Evolutionary conservation across 805 yeast genomes (phyloP), one percentile per base, ranked within the genome.

Genomic region (Phaffomyces opuntiae): DNA sequence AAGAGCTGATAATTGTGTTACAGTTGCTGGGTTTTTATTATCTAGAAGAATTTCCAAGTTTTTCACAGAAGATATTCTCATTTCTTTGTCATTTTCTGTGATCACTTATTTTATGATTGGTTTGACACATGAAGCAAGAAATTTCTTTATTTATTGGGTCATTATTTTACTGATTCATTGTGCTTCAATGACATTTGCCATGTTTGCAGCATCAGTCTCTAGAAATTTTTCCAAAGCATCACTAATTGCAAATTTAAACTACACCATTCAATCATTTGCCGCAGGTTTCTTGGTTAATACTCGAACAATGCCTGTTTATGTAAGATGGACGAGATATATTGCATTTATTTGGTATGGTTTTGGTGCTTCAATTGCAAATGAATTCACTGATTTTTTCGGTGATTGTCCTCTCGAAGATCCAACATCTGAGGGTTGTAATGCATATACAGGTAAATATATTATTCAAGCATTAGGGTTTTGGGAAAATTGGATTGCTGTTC

Each of bases 51-150:
- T 87, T 3, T 78, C 87, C 1, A 81, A 85, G 53, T 61, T 86
- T 12, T 47, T 83, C 13, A 65, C 82, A 1, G 96, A 88, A 60
- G 96, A 88, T 60, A 50, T 86, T 5, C 68, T 80, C 21, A 71
- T 84, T 40, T 75, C 88, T 0, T 54, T 85, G 3, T 56, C 78
- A 1, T 86, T 72, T 57, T 72, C 88, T 0, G 57, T 72, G 0
- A 76, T 83, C 29, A 74, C 87, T 0, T 88, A 83, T 59, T 87
- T 83, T 65, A 82, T 87, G 91, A 76, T 77, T 65, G 96, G 95
- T 0, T 67, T 87, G 36, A 63, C 84, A 38, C 70, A 67, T 33
- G 64, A 73, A 0, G 67, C 69, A 1, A 46, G 52, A 27, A 49
- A 52, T 31, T 88, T 83, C 56, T 83, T 82, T 54, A 69, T 78